These are phyloP conservation scores for Fusarium longipes DNA, from an alignment of 2,329 filamentous ascomycete species.

Conservation along the genomic window DNA sequence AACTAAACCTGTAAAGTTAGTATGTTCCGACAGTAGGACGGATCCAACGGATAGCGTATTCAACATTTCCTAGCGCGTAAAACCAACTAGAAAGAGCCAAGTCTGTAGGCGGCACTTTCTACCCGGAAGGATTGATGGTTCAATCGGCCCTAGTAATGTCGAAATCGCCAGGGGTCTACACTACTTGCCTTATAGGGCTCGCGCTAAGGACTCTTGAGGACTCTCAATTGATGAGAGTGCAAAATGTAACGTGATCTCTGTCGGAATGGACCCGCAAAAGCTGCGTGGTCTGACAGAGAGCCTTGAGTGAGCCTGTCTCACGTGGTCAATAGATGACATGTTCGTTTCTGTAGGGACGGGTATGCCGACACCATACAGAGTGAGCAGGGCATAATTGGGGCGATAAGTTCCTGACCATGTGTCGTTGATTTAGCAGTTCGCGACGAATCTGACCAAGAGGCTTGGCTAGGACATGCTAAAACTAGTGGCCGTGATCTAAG, in stretches of 20 bases:
- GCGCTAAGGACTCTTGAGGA: slow-evolving; percentile 8
- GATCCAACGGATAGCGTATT: background rate
- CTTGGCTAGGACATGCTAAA: background rate
- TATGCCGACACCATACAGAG: background rate
- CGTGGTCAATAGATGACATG: background rate
- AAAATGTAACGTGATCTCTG: background rate
- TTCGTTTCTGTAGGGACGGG: background rate
- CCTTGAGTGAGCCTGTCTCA: background rate
- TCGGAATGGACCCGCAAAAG: background rate
- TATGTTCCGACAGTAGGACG: too few relatives aligned
- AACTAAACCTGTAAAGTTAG: too few relatives aligned
- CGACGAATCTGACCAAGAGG: slow-evolving; percentile 1
- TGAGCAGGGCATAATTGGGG: too few relatives aligned
- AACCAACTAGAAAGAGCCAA: background rate
- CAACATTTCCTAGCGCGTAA: background rate
- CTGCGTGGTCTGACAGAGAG: background rate
- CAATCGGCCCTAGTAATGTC: slow-evolving; percentile 2
- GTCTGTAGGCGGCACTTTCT: background rate
- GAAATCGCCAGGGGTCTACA: background rate
- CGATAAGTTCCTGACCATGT: background rate
- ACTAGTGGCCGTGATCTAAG: background rate
- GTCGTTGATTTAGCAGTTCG: background rate
- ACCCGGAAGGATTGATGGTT: background rate
- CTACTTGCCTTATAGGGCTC: background rate
- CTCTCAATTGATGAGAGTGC: background rate